Base-by-base conservation (phyloP, 176 grass and related monocot species). In the Zea mays region DNA sequence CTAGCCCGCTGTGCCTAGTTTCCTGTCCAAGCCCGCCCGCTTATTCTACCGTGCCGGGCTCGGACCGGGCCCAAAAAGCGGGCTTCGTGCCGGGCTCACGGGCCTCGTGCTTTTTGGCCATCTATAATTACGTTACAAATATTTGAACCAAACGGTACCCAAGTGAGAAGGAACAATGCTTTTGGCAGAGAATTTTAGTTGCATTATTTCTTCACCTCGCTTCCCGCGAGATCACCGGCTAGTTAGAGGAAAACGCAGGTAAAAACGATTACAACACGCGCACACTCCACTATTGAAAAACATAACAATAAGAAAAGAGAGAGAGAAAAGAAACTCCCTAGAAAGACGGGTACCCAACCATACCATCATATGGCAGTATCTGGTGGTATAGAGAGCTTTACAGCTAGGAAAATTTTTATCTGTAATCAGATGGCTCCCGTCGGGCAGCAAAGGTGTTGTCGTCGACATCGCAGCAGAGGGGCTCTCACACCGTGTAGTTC, bases 401-500 rank as follows among this genome's bases (percentile, higher is more conserved):
- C 86, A 89, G 38, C 82, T 72, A 81, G 55, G 87, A 27, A 27
- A 27, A 27, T 80, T 49, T 13, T 13, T 8, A 60, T 49, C 70
- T 71, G 42, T 66, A 85, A 71, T 66, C 47, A 67, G 59, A 89
- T 71, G 45, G 38, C 50, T 76, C 72, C 37, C 38, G 58, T 27
- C 27, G 27, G 27, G 27, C 27, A 48, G 47, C 46, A 55, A 67
- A 71, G 3, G 27, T 27, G 27, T 27, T 77, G 39, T 73, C 61
- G 72, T 81, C 36, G 5, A 77, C 37, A 73, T 27, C 27, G 27
- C 2, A 20, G 60, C 21, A 42, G 27, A 27, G 27, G 27, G 2
- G 58, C 21, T 46, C 78, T 89, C 82, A 89, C 82, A 89, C 87
- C 15, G 87, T 89, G 82, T 89, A 89, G 78, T 89, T 89, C 66